Evolutionary conservation across 2,329 filamentous ascomycete species (phyloP), one percentile per base, ranked within the genome.

Genomic region (Elsinoe arachidis): DNA sequence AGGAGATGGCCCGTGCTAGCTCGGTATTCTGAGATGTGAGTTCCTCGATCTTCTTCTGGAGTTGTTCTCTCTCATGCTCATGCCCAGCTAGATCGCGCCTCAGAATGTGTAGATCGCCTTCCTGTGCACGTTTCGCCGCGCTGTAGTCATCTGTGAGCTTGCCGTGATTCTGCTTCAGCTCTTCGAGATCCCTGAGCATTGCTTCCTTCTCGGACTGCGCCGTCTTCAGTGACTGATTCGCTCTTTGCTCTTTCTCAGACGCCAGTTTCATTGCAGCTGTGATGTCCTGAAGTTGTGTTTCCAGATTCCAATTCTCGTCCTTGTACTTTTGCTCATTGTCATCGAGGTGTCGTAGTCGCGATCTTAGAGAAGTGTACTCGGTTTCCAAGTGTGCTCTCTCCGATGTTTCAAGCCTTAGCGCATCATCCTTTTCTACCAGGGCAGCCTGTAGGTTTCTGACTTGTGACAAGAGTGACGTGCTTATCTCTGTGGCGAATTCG

Each of bases 401-500:
- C 54, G 83, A 71, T 63, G 87, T 87, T 61, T 85, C 78, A 15
- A 84, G 80, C 69, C 88, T 91, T 63, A 96, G 76, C 47, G 89
- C 80, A 55, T 96, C 91, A 62, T 99, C 93, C 63, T 90, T 88
- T 73, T 97, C 90, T 0, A 86, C 81, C 10, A 99, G 79, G 14
- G 95, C 78, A 2, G 85, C 80, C 71, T 99, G 93, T 56, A 99
- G 74, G 68, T 93, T 90, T 61, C 93, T 86, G 53, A 99, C 88
- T 73, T 97, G 93, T n/a, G 87, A 85, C 54, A 99, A 85, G 54
- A 99, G 78, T 1, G 90, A 96, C 5, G 90, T 96, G 68, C 90
- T 96, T 66, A 99, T 96, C 69, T 99, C 92, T 53, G 93, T 91
- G n/a, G 92, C 93, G 68, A 99, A 95, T 65, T 96, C 90, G 68